A percentile compares a stretch with the other conserved stretches of the same genome.
These are phyloP conservation scores for Microdochium nivale DNA, from an alignment of 2,329 filamentous ascomycete species.

Conservation along the genomic window DNA sequence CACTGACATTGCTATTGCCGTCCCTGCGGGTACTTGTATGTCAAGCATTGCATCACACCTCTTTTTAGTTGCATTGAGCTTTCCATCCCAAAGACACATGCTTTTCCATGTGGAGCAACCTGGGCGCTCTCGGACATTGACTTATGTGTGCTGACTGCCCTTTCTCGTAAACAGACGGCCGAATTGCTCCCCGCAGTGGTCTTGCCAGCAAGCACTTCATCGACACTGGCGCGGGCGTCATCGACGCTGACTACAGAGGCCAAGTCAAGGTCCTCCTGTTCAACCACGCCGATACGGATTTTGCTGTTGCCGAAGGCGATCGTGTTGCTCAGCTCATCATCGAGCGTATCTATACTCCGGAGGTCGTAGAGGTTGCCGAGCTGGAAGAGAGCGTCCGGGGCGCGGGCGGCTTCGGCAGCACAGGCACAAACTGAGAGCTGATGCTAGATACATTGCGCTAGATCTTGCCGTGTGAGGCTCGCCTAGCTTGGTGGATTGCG, in stretches of 20 bases:
- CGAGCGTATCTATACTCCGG: constrained; percentile 89
- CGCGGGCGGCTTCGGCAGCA: constrained; percentile 86
- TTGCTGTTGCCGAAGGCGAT: constrained; percentile 75
- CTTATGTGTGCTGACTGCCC: not conserved
- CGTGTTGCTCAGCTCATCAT: constrained; percentile 88
- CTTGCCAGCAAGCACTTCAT: constrained; percentile 93
- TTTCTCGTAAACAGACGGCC: constrained; percentile 54
- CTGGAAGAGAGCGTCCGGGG: constrained; percentile 87
- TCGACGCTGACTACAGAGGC: constrained; percentile 94
- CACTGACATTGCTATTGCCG: constrained; percentile 84
- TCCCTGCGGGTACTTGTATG: constrained; percentile 84
- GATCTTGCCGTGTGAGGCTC: no score
- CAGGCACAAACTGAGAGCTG: constrained; percentile 39
- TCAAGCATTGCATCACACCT: constrained; percentile 6
- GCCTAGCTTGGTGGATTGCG: no score
- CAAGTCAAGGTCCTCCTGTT: constrained; percentile 92
- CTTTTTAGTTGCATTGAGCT: constrained; percentile 3
- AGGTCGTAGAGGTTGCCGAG: constrained; percentile 80
- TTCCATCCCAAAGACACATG: no score
- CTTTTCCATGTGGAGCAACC: no score
- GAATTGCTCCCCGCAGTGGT: constrained; percentile 83
- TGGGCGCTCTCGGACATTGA: not conserved
- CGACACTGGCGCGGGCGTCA: constrained; percentile 90
- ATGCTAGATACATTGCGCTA: no score
- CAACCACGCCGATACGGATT: constrained; percentile 80